A percentile compares a stretch with the other conserved stretches of the same genome.
phyloP scores from a whole-genome alignment of 805 yeast genomes.

The Wickerhamomyces queroliae region DNA sequence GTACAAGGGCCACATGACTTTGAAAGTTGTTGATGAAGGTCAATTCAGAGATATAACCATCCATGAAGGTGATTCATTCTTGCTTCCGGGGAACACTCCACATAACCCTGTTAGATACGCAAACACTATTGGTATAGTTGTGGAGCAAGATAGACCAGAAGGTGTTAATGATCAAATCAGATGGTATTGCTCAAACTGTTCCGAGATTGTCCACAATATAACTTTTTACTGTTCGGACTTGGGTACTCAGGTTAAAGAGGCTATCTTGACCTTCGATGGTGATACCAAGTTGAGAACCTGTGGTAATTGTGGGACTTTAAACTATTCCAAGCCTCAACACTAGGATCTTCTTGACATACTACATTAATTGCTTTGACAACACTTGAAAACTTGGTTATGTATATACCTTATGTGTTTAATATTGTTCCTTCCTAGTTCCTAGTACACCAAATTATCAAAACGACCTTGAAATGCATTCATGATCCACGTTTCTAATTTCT shows the following conservation, averaged over 20 bases:
- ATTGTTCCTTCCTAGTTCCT: no score
- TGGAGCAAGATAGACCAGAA: conserved; percentile 85
- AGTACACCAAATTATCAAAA: conserved; percentile 15
- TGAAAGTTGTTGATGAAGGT: conserved; percentile 78
- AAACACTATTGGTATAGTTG: conserved; percentile 82
- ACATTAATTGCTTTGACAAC: no score
- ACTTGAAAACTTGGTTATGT: no score
- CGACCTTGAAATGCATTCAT: conserved; percentile 45
- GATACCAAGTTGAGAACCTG: conserved; percentile 67
- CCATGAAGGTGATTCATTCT: conserved; percentile 81
- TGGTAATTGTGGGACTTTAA: conserved; percentile 63
- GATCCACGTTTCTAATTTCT: conserved; percentile 67
- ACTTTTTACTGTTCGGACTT: conserved; percentile 74
- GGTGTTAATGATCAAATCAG: conserved; percentile 67
- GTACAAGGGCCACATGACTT: conserved; percentile 79
- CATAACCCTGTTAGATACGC: conserved; percentile 87
- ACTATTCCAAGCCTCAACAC: conserved; percentile 55
- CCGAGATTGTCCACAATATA: conserved; percentile 56
- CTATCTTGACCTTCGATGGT: conserved; percentile 64
- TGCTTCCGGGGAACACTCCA: conserved; percentile 80
- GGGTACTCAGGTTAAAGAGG: conserved; percentile 87
- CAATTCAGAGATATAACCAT: conserved; percentile 70
- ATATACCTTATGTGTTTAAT: no score
- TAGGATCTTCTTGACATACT: neutral
- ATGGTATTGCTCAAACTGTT: conserved; percentile 82